Percentiles rank a stretch among this genome's conserved stretches.
phyloP scores from a whole-genome alignment of 805 yeast species.

The Kuraishia piskuri region DNA sequence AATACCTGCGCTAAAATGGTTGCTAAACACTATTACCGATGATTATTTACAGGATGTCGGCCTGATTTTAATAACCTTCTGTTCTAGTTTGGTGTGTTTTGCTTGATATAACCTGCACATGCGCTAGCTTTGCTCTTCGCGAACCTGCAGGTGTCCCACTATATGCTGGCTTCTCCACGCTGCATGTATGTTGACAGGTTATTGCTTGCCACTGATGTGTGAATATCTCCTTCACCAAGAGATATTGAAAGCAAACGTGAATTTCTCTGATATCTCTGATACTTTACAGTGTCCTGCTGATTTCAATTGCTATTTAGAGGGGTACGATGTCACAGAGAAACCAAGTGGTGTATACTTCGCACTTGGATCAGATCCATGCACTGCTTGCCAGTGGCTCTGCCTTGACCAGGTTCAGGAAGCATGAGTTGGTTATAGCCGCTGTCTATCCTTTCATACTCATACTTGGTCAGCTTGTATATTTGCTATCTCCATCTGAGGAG shows the following conservation, averaged over 20 bases:
- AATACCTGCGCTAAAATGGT: too few species aligned
- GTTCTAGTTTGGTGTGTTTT: too few species aligned
- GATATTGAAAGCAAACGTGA: too few species aligned
- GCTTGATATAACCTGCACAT: too few species aligned
- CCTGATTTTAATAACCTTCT: too few species aligned
- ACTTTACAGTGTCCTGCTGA: too few species aligned
- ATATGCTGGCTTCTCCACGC: not conserved
- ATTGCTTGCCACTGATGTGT: not conserved
- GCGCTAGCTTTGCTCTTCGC: not conserved
- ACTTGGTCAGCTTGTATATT: constrained; percentile 42
- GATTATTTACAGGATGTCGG: too few species aligned
- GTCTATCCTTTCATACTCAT: constrained; percentile 35
- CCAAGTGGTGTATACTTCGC: not conserved
- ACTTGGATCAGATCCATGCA: not conserved
- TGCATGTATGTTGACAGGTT: not conserved
- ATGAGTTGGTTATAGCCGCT: constrained; percentile 4
- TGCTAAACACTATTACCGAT: too few species aligned
- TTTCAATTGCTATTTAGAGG: not conserved
- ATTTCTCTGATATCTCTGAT: too few species aligned
- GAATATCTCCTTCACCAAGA: not conserved
- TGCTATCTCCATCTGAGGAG: constrained; percentile 25
- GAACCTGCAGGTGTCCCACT: not conserved
- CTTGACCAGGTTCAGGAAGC: not conserved
- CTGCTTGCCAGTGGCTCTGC: not conserved
- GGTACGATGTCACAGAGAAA: not conserved